Conservation (phyloP, 352 stramenopile genomes). For the Globisporangium emineosum region DNA sequence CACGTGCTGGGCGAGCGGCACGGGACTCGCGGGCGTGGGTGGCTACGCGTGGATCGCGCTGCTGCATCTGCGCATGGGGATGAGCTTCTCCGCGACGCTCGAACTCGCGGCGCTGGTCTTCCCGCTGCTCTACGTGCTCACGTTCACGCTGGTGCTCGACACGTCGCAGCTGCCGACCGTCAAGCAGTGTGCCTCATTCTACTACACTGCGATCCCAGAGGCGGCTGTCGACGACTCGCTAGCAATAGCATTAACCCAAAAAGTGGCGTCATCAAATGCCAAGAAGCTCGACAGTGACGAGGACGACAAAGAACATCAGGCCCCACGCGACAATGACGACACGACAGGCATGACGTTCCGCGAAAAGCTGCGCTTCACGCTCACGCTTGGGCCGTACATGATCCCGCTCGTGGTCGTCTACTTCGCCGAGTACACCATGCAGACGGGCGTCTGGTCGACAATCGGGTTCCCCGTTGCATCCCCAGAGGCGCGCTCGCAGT, state of each 20-base stretch:
- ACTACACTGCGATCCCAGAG: constrained; percentile 43
- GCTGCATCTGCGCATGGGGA: constrained; percentile 56
- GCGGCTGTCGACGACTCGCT: constrained; percentile 15
- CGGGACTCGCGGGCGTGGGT: constrained; percentile 89
- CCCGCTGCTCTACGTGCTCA: constrained; percentile 55
- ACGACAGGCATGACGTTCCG: constrained; percentile 37
- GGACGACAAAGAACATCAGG: constrained; percentile 1
- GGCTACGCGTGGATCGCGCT: constrained; percentile 88
- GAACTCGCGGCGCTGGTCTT: constrained; percentile 54
- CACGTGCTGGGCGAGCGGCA: constrained; percentile 92
- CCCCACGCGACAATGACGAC: neutral
- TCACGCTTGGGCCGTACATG: constrained; percentile 89
- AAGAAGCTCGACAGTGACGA: constrained; percentile 8
- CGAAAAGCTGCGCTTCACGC: constrained; percentile 68
- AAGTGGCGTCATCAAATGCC: neutral
- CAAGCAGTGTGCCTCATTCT: constrained; percentile 15
- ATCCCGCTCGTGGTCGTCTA: constrained; percentile 91
- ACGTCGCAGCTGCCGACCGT: constrained; percentile 35
- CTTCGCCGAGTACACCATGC: constrained; percentile 92
- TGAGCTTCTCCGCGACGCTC: constrained; percentile 68
- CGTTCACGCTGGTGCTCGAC: constrained; percentile 67
- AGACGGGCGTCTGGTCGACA: constrained; percentile 91
- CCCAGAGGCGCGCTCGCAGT: constrained; percentile 63
- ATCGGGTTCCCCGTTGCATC: constrained; percentile 91
- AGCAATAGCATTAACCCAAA: neutral